Evolutionary conservation across 2,329 filamentous ascomycete species (phyloP), one percentile per base, ranked within the genome.

Genomic region (Neonectria sp.): DNA sequence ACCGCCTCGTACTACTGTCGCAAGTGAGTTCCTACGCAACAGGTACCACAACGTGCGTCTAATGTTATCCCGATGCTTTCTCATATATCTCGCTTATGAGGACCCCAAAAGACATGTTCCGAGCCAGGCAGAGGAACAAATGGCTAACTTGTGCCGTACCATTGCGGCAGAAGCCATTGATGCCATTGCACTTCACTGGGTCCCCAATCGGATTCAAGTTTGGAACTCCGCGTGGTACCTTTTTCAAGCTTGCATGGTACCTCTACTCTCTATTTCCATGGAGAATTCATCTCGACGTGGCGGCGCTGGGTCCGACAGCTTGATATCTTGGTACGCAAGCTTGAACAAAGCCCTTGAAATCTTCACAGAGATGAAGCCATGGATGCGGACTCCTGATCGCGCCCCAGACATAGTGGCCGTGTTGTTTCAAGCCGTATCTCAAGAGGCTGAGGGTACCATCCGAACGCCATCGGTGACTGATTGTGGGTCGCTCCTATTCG

Each of bases 201-300:
- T 71, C 0, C 78, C 76, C 6, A 79, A 78, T 57, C 71, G 75
- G 21, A 70, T 79, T 29, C 77, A 78, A 25, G 77, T 77, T 17
- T 79, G 78, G 78, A 77, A 76, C 66, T 73, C 74, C 13, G 73
- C 71, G 1, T 79, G 77, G 77, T 78, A 78, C 51, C 73, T 79
- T 8, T 79, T 79, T 63, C 77, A 79, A 56, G 77, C 77, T 5
- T 78, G 76, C 53, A 77, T 76, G 55, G 75, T 78, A 3, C 77
- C 76, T 11, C 65, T 79, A 3, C 68, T 79, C 17, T 71, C 75
- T 35, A 73, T 79, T 33, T 73, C 77, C 25, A 74, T 78, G 29
- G 74, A 78, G 35, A 65, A 9, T 3, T 52, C 57, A 31, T 45
- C 35, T 29, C 55, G 53, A 15, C 25, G 43, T 11, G 33, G 17